Conservation (phyloP, 2,329 filamentous ascomycete genomes). For the Ophiostoma pallidulum region DNA sequence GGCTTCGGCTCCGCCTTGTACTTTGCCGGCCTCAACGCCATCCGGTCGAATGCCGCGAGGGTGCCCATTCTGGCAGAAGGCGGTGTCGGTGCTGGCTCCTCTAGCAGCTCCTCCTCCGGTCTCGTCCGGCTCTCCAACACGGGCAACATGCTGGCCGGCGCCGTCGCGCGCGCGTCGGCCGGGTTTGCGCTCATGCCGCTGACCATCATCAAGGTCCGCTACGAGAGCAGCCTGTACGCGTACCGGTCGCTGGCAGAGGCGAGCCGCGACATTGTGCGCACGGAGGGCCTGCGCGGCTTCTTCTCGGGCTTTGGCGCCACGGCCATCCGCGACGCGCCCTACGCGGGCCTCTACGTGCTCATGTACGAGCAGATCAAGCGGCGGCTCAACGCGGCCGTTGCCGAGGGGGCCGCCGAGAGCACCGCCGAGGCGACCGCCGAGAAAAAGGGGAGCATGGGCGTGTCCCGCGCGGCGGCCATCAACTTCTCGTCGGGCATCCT, state of each 20-base stretch:
- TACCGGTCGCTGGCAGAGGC: slow-evolving; percentile 71
- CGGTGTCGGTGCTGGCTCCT: no score
- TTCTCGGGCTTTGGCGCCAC: slow-evolving; percentile 93
- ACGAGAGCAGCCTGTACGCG: slow-evolving; percentile 77
- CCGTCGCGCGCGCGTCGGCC: slow-evolving; percentile 72
- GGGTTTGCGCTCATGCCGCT: slow-evolving; percentile 92
- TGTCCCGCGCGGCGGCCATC: slow-evolving; percentile 51
- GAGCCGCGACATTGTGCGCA: slow-evolving; percentile 60
- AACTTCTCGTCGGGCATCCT: slow-evolving; percentile 79
- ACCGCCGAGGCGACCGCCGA: no score
- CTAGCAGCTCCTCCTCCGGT: slow-evolving; percentile 47
- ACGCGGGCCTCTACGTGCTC: slow-evolving; percentile 87
- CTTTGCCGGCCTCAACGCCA: slow-evolving; percentile 71
- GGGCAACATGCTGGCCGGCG: slow-evolving; percentile 78
- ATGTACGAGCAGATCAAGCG: slow-evolving; percentile 83
- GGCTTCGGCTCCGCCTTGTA: slow-evolving; percentile 90
- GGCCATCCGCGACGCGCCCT: slow-evolving; percentile 87
- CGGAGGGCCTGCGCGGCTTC: slow-evolving; percentile 71
- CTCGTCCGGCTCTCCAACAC: slow-evolving; percentile 75
- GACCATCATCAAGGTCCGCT: slow-evolving; percentile 93
- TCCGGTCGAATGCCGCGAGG: slow-evolving; percentile 58
- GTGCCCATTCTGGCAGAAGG: slow-evolving; percentile 26
- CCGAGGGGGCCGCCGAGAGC: no score
- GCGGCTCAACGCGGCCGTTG: slow-evolving; percentile 44
- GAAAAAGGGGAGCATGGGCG: no score